These are phyloP conservation scores for Lenwebbia sp. DNA, from an alignment of 345 rosid species.

Conservation along the genomic window DNA sequence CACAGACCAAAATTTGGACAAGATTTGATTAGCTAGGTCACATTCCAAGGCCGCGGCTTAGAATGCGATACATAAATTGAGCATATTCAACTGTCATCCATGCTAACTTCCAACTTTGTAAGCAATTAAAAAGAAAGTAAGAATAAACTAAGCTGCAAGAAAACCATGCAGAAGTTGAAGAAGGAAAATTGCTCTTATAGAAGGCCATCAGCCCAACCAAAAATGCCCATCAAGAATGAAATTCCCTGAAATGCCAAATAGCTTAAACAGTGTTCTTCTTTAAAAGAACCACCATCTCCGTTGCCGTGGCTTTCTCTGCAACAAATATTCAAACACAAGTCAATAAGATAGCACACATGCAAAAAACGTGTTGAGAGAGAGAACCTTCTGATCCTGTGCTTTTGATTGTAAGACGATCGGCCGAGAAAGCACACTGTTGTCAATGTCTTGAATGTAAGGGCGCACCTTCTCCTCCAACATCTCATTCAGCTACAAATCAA, in stretches of 20 bases:
- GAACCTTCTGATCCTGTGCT: slow-evolving; percentile 34
- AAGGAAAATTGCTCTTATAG: neutral
- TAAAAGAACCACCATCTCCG: slow-evolving; percentile 75
- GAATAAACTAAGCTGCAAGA: neutral
- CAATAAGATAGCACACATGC: neutral
- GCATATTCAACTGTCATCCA: neutral
- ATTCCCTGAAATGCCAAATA: neutral
- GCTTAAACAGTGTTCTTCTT: neutral
- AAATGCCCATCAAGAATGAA: neutral
- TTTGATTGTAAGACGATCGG: slow-evolving; percentile 50
- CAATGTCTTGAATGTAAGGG: slow-evolving; percentile 47
- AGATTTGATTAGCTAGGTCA: neutral
- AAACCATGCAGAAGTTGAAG: neutral
- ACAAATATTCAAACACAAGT: neutral
- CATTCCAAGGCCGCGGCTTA: neutral
- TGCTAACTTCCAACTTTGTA: neutral
- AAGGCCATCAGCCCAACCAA: neutral
- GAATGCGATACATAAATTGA: neutral
- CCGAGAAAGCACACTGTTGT: slow-evolving; percentile 37
- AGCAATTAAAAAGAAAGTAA: neutral
- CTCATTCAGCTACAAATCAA: slow-evolving; percentile 49
- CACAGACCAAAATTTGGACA: neutral
- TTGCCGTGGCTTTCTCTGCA: slow-evolving; percentile 31
- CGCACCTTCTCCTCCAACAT: slow-evolving; percentile 80
- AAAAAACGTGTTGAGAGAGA: neutral